A percentile compares a stretch with the other conserved stretches of the same genome.
These are phyloP conservation scores for Camellia oleifera DNA, from an alignment of 179 eudicot species.

Conservation along the genomic window DNA sequence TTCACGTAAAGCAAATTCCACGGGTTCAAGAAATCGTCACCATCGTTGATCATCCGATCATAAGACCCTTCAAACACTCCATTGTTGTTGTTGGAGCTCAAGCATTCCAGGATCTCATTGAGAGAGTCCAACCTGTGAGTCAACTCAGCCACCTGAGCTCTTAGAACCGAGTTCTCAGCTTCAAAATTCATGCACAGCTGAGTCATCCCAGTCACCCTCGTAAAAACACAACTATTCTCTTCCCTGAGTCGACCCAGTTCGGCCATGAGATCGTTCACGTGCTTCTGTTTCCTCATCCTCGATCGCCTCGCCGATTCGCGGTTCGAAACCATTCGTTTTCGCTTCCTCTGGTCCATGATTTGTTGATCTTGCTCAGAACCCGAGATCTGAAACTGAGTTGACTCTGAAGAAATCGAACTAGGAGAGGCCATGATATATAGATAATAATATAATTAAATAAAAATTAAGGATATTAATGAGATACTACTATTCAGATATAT, in stretches of 20 bases:
- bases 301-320: conserved; percentile 68
- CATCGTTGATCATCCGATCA: conserved; percentile 8
- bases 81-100: conserved; percentile 11
- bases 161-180: conserved; percentile 56
- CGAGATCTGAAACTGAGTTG: conserved; percentile 25
- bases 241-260: conserved; percentile 33
- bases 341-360: conserved; percentile 39
- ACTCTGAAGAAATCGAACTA: conserved; percentile 1
- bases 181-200: conserved; percentile 43
- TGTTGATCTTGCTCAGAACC: conserved; percentile 20
- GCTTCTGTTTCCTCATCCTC: conserved; percentile 51
- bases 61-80: background rate
- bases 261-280: conserved; percentile 39
- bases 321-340: conserved; percentile 64
- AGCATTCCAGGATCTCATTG: conserved; percentile 37
- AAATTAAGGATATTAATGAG: background rate
- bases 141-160: conserved; percentile 61
- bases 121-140: conserved; percentile 46
- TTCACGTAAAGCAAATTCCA: conserved; percentile 32
- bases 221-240: conserved; percentile 38
- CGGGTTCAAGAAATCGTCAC: conserved; percentile 27
- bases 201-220: conserved; percentile 26
- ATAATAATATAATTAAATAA: background rate
- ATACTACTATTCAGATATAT: background rate
- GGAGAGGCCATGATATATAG: conserved; percentile 28